These are phyloP conservation scores for Evernia prunastri DNA, from an alignment of 495 filamentous ascomycete genomes.

Conservation along the genomic window DNA sequence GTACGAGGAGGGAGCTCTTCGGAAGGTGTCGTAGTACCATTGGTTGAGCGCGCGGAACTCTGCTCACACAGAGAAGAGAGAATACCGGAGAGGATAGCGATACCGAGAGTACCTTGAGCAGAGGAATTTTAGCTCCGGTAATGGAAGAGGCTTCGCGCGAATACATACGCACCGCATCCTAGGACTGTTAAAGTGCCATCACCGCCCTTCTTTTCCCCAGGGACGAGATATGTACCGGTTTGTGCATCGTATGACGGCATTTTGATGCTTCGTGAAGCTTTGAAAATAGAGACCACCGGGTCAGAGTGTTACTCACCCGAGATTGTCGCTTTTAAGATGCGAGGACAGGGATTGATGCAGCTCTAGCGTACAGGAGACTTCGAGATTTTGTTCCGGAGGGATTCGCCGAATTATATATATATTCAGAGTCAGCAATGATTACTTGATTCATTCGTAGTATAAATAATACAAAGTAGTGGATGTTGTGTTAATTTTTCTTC, in stretches of 20 bases:
- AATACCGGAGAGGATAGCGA: slow-evolving; percentile 77
- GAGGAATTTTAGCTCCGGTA: slow-evolving; percentile 7
- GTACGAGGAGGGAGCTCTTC: slow-evolving; percentile 47
- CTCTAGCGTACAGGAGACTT: too few relatives aligned
- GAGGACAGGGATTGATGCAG: too few relatives aligned
- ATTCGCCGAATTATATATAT: too few relatives aligned
- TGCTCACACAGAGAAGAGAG: slow-evolving; percentile 51
- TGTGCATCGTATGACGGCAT: not conserved
- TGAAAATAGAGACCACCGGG: too few relatives aligned
- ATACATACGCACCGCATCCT: slow-evolving; percentile 56
- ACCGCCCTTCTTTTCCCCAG: slow-evolving; percentile 6
- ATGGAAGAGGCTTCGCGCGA: slow-evolving; percentile 6
- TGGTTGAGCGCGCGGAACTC: slow-evolving; percentile 34
- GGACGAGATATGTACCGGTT: not conserved
- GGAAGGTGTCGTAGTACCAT: slow-evolving; percentile 45
- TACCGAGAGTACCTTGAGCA: slow-evolving; percentile 65
- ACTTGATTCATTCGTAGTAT: too few relatives aligned
- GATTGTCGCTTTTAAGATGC: too few relatives aligned
- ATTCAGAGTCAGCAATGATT: too few relatives aligned
- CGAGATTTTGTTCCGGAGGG: too few relatives aligned
- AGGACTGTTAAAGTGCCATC: slow-evolving; percentile 63
- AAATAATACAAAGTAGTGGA: too few relatives aligned
- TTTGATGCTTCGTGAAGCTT: not conserved
- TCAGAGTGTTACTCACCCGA: too few relatives aligned
- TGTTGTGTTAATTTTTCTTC: too few relatives aligned